Percentiles rank a stretch among this genome's conserved stretches.
These are phyloP conservation scores for Amanita phalloides DNA, from an alignment of 768 basidiomycete genomes.

Conservation along the genomic window DNA sequence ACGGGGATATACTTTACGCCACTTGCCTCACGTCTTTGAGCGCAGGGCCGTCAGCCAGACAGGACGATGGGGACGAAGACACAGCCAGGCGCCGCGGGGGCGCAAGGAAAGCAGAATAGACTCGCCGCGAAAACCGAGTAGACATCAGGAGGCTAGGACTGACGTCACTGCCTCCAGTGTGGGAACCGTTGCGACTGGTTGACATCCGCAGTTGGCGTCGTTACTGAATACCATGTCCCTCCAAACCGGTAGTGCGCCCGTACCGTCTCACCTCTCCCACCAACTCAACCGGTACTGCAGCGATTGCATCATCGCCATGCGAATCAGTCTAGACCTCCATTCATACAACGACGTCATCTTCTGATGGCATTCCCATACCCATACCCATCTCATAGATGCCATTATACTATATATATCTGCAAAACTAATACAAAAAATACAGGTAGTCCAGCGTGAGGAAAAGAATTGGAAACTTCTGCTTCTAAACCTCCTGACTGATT, in stretches of 20 bases:
- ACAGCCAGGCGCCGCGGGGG: neutral
- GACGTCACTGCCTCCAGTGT: conserved; percentile 3
- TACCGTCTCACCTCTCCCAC: neutral
- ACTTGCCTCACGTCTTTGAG: conserved; percentile 1
- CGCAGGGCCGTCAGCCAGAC: neutral
- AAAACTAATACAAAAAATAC: conserved; percentile 14
- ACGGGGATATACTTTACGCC: conserved; percentile 8
- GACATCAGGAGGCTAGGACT: neutral
- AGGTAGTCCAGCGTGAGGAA: conserved; percentile 11
- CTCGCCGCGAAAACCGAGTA: conserved; percentile 2
- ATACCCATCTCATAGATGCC: neutral
- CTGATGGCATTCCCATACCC: neutral
- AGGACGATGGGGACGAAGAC: neutral
- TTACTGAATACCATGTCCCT: neutral
- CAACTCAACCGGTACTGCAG: neutral
- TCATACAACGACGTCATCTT: neutral
- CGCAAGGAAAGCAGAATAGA: neutral
- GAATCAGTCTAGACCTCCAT: neutral
- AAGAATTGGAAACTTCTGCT: conserved; percentile 7
- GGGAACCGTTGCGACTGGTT: neutral
- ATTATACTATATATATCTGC: conserved; percentile 2
- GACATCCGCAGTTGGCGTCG: neutral
- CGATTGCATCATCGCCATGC: neutral
- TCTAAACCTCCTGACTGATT: conserved; percentile 35
- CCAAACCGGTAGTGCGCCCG: neutral